Evolutionary conservation across 73 alveolate genomes (phyloP).

Genomic region (Halteria grandinella): DNA sequence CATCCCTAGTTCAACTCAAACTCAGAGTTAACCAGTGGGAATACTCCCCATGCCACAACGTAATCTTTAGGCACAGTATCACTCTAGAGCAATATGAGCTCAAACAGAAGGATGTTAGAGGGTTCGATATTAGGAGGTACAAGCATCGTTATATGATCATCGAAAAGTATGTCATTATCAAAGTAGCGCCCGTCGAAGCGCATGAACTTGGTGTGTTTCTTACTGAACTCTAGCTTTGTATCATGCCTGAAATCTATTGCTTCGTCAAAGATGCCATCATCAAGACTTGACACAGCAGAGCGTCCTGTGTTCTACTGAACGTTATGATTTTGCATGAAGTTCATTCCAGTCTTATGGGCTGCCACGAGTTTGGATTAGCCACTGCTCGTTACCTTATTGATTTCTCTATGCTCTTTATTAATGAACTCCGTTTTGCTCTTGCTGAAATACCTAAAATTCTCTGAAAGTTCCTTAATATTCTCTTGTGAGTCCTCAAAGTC

Average conservation of each 20-base stretch:
- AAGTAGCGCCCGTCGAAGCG: conserved; percentile 57
- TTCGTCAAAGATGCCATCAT: not conserved
- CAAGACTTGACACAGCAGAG: too few relatives aligned
- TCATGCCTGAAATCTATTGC: not conserved
- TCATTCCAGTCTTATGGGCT: conserved; percentile 35
- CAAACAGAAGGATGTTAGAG: conserved; percentile 63
- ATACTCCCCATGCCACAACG: conserved; percentile 78
- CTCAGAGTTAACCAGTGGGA: conserved; percentile 68
- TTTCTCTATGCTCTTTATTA: conserved; percentile 50
- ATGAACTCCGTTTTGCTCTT: conserved; percentile 28
- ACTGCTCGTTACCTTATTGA: conserved; percentile 4
- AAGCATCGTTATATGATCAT: conserved; percentile 33
- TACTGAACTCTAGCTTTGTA: conserved; percentile 37
- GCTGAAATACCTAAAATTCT: conserved; percentile 23
- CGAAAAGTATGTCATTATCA: conserved; percentile 53
- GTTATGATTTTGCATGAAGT: too few relatives aligned
- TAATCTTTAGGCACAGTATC: conserved; percentile 59
- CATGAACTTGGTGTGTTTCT: conserved; percentile 42
- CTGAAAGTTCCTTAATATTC: conserved; percentile 27
- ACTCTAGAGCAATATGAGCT: conserved; percentile 46
- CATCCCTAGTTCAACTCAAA: conserved; percentile 67
- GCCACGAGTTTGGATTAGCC: conserved; percentile 3
- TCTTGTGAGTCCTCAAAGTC: conserved; percentile 9
- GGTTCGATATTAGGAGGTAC: conserved; percentile 65
- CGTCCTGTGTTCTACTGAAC: too few relatives aligned